These are phyloP conservation scores for Sarocladium kiliense DNA, from an alignment of 2,329 filamentous ascomycete species.

Conservation along the genomic window DNA sequence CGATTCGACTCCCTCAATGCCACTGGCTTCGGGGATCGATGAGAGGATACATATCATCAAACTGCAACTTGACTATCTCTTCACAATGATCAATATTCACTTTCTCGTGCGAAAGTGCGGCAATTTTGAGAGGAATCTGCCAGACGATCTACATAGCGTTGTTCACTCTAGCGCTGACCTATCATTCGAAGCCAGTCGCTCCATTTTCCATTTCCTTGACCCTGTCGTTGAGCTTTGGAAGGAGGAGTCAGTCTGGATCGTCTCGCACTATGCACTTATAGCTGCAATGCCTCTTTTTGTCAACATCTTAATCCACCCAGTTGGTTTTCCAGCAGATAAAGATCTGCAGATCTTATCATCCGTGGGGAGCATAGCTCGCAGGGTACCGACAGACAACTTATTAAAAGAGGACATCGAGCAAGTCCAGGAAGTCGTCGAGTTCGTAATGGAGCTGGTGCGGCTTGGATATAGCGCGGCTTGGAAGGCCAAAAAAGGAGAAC, in stretches of 20 bases:
- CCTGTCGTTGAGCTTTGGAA: slow-evolving; percentile 5
- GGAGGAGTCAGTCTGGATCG: slow-evolving; percentile 10
- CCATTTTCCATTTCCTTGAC: slow-evolving; percentile 14
- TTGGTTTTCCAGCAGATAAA: slow-evolving; percentile 9
- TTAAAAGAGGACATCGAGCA: slow-evolving; percentile 9
- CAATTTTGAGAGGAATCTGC: slow-evolving; percentile 10
- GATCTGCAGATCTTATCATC: slow-evolving; percentile 12
- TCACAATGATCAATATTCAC: slow-evolving; percentile 15
- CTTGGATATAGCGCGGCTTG: slow-evolving; percentile 12
- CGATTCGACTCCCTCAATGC: not conserved
- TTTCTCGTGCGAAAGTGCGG: slow-evolving; percentile 16
- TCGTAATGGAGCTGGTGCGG: slow-evolving; percentile 12
- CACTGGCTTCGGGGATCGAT: not conserved
- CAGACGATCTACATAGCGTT: slow-evolving; percentile 16
- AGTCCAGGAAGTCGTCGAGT: slow-evolving; percentile 10
- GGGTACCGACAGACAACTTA: slow-evolving; percentile 9
- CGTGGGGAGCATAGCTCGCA: slow-evolving; percentile 7
- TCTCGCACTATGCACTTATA: slow-evolving; percentile 12
- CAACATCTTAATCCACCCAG: slow-evolving; percentile 15
- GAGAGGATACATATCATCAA: slow-evolving; percentile 9
- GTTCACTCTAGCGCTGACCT: slow-evolving; percentile 19
- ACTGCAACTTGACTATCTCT: slow-evolving; percentile 17
- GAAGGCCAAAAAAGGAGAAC: slow-evolving; percentile 12
- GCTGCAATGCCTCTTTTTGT: slow-evolving; percentile 14
- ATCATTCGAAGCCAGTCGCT: slow-evolving; percentile 17